These are phyloP conservation scores for Candida succiphila DNA, from an alignment of 805 yeast genomes.

Conservation along the genomic window DNA sequence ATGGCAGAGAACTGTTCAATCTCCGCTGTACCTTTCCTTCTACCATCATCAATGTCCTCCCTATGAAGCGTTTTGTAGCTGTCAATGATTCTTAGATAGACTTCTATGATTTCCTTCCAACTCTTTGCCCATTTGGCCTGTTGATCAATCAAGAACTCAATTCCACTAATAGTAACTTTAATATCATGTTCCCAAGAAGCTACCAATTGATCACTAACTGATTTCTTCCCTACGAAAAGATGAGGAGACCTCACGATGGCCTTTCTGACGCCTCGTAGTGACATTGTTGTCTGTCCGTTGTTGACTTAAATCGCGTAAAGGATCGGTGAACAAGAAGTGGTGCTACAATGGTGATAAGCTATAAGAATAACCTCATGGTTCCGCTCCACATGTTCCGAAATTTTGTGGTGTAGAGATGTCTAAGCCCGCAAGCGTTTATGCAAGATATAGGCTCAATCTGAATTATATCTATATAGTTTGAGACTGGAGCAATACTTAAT, in stretches of 20 bases:
- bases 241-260: conserved; percentile 27
- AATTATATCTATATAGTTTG: no score
- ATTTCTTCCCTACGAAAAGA: conserved; percentile 22
- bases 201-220: conserved; percentile 24
- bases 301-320: no score
- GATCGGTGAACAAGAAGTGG: no score
- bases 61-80: conserved; percentile 23
- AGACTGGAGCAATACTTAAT: no score
- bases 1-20: conserved; percentile 19
- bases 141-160: conserved; percentile 27
- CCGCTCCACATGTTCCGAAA: no score
- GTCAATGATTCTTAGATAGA: conserved; percentile 21
- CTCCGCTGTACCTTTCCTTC: conserved; percentile 8
- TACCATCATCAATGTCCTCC: neutral
- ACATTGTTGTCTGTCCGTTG: conserved; percentile 13
- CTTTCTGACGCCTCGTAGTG: conserved; percentile 25
- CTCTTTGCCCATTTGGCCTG: conserved; percentile 17
- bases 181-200: conserved; percentile 35
- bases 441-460: no score
- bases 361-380: no score
- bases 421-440: no score
- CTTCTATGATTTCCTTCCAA: conserved; percentile 22
- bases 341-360: no score
- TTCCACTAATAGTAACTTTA: conserved; percentile 30
- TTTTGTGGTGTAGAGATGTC: no score